phyloP scores from a whole-genome alignment of 2,329 filamentous ascomycete genomes.

The Phyllosticta citriasiana region DNA sequence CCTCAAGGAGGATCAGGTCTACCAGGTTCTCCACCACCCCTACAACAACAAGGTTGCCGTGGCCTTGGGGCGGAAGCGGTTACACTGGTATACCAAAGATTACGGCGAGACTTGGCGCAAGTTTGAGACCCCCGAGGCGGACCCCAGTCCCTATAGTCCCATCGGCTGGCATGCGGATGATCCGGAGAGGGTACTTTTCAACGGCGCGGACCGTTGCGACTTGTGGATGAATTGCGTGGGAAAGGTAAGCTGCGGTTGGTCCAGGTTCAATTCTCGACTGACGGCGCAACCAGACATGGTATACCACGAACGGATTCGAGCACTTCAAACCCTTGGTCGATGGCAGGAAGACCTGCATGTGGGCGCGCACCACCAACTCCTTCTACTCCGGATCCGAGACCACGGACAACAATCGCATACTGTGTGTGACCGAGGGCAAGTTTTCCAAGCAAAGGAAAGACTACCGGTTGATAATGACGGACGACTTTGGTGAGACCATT shows the following conservation, averaged over 20 bases:
- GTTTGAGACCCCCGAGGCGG: constrained; percentile 52
- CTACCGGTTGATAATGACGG: constrained; percentile 69
- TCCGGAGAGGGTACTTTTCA: constrained; percentile 75
- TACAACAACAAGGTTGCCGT: constrained; percentile 73
- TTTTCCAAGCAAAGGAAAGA: constrained; percentile 63
- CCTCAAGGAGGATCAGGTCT: constrained; percentile 48
- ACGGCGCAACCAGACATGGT: constrained; percentile 39
- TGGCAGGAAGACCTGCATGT: constrained; percentile 68
- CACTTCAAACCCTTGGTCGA: constrained; percentile 54
- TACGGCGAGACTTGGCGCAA: constrained; percentile 69
- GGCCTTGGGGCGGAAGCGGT: constrained; percentile 56
- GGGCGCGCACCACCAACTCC: constrained; percentile 67
- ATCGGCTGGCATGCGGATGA: constrained; percentile 77
- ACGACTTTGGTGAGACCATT: constrained; percentile 54
- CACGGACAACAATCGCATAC: constrained; percentile 57
- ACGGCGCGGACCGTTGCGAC: constrained; percentile 35
- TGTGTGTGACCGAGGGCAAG: constrained; percentile 70
- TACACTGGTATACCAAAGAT: constrained; percentile 77
- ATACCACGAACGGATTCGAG: constrained; percentile 81
- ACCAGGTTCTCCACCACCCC: constrained; percentile 63
- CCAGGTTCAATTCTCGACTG: constrained; percentile 19
- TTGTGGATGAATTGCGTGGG: constrained; percentile 29
- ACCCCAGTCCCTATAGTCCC: constrained; percentile 47
- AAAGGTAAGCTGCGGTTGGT: constrained; percentile 56
- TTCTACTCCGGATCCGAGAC: constrained; percentile 62